Evolutionary conservation across 257 asterid genomes (phyloP).

Genomic region (Nyctanthes arbortristis): DNA sequence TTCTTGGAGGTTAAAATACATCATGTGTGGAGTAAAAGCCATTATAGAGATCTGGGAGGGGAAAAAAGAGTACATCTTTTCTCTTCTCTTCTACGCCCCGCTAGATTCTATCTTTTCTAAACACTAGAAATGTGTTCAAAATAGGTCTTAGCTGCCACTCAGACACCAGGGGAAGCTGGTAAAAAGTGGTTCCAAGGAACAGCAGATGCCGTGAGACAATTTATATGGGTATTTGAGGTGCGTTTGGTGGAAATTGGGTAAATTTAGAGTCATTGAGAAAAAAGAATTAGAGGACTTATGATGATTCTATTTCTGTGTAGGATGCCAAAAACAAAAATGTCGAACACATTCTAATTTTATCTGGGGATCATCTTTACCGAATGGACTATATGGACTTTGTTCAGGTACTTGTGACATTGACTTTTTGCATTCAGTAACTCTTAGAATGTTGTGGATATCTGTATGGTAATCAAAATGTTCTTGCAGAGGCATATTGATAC

Average conservation of each 20-base stretch:
- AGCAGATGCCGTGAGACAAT: constrained; percentile 95
- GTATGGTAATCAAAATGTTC: constrained; percentile 17
- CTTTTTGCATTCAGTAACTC: background rate
- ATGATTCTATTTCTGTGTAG: constrained; percentile 38
- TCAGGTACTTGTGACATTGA: constrained; percentile 55
- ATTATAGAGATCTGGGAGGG: too few relatives aligned
- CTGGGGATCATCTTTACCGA: constrained; percentile 96
- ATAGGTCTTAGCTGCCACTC: constrained; percentile 98
- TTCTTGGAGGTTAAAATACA: too few relatives aligned
- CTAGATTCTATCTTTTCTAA: too few relatives aligned
- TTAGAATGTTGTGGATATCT: background rate
- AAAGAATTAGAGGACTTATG: constrained; percentile 15
- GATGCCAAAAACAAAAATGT: constrained; percentile 77
- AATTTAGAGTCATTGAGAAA: background rate
- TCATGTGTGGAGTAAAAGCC: too few relatives aligned
- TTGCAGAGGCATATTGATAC: constrained; percentile 90
- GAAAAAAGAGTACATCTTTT: too few relatives aligned
- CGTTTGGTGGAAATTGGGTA: constrained; percentile 2
- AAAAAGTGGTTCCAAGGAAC: constrained; percentile 97
- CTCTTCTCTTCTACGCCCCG: too few relatives aligned
- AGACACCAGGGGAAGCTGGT: constrained; percentile 92
- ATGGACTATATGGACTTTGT: constrained; percentile 98
- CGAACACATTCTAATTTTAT: constrained; percentile 76
- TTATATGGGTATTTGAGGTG: constrained; percentile 99
- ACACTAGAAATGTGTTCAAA: too few relatives aligned